Conservation (phyloP, 306 rosid species). For the Urtica urens region DNA sequence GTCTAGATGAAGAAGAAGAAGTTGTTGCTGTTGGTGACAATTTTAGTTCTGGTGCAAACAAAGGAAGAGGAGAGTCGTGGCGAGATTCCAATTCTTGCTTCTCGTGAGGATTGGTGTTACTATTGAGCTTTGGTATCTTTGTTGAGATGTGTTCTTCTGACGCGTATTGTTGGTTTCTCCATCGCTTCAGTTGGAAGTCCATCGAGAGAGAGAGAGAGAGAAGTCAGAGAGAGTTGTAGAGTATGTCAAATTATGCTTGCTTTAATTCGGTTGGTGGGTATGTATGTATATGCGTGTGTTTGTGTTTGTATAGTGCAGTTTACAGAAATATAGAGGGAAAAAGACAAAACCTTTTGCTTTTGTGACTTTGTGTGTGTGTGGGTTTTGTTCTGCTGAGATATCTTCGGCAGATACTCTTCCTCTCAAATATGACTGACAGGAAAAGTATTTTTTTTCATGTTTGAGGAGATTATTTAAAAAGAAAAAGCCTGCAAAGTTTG, state of each 20-base stretch:
- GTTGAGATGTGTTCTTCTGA: conserved; percentile 75
- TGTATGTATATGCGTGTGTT: conserved; percentile 12
- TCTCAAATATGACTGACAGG: conserved; percentile 33
- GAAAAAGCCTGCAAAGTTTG: conserved; percentile 72
- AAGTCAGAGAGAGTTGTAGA: background rate
- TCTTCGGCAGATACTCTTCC: conserved; percentile 33
- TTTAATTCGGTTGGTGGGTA: conserved; percentile 7
- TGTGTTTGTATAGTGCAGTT: background rate
- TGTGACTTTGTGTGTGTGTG: background rate
- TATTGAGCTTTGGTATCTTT: conserved; percentile 70
- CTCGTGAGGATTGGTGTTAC: conserved; percentile 37
- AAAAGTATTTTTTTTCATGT: too few relatives aligned
- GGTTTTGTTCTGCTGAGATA: conserved; percentile 39
- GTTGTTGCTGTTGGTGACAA: conserved; percentile 9
- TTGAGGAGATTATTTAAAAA: background rate
- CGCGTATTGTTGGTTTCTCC: conserved; percentile 74
- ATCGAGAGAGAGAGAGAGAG: conserved; percentile 30
- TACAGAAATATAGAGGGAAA: conserved; percentile 32
- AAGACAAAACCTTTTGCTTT: conserved; percentile 23
- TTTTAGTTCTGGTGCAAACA: conserved; percentile 63
- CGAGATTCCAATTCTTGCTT: conserved; percentile 28
- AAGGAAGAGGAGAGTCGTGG: conserved; percentile 46
- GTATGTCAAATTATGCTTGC: background rate
- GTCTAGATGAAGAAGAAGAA: conserved; percentile 24
- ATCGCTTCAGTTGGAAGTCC: conserved; percentile 82